Evolutionary conservation across 2,329 filamentous ascomycete species (phyloP).

Genomic region (Talaromyces sp.): DNA sequence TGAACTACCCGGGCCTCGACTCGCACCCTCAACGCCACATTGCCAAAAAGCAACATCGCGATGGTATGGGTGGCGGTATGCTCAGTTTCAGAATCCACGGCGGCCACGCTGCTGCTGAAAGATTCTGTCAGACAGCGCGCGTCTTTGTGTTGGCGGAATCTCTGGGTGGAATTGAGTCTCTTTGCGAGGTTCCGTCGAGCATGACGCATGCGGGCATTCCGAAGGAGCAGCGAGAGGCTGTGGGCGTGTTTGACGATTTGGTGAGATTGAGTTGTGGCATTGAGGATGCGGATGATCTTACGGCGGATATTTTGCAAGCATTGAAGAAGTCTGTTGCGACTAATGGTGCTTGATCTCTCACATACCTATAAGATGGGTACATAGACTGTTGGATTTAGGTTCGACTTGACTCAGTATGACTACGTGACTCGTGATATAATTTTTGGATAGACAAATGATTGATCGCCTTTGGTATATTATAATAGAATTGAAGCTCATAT

Average conservation of each 20-base stretch:
- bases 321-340: slow-evolving; percentile 67
- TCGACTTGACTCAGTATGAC: too few species aligned
- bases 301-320: slow-evolving; percentile 76
- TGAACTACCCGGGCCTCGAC: slow-evolving; percentile 91
- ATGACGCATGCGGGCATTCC: slow-evolving; percentile 99
- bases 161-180: slow-evolving; percentile 84
- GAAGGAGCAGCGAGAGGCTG: slow-evolving; percentile 80
- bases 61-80: slow-evolving; percentile 96
- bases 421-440: too few species aligned
- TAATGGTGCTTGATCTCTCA: slow-evolving; percentile 23
- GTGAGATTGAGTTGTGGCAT: slow-evolving; percentile 91
- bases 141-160: slow-evolving; percentile 94
- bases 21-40: slow-evolving; percentile 85
- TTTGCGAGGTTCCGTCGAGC: slow-evolving; percentile 86
- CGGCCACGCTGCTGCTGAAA: slow-evolving; percentile 78
- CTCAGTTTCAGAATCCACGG: slow-evolving; percentile 91
- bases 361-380: background rate
- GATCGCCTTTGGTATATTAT: background rate
- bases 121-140: slow-evolving; percentile 84
- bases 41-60: slow-evolving; percentile 84
- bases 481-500: background rate
- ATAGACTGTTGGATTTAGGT: background rate
- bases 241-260: slow-evolving; percentile 92
- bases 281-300: slow-evolving; percentile 83
- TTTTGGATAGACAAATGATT: background rate